Evolutionary conservation across 495 filamentous ascomycete species (phyloP).

Genomic region (Sporormia fimetaria): DNA sequence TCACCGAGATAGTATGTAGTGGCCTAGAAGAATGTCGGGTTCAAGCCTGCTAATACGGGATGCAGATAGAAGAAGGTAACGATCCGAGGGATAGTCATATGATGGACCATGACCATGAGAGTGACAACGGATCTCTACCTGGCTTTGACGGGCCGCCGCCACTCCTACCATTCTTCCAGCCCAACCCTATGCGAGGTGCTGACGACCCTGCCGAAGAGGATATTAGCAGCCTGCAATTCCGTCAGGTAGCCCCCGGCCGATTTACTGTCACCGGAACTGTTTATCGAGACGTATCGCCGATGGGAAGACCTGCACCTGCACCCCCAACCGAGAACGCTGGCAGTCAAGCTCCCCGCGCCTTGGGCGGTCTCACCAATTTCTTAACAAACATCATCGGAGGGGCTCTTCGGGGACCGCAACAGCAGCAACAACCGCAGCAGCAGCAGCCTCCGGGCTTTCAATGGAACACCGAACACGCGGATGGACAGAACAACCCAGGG

Average conservation of each 20-base stretch:
- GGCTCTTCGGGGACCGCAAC: background rate
- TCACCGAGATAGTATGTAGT: slow-evolving; percentile 66
- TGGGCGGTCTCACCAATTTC: slow-evolving; percentile 14
- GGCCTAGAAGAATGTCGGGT: background rate
- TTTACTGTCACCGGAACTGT: slow-evolving; percentile 29
- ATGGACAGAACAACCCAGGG: background rate
- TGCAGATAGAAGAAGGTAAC: slow-evolving; percentile 33
- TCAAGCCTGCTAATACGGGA: slow-evolving; percentile 1
- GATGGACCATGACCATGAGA: slow-evolving; percentile 47
- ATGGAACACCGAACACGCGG: too few species aligned
- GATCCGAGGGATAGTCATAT: slow-evolving; percentile 29
- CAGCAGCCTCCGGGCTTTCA: too few species aligned
- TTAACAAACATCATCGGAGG: slow-evolving; percentile 16
- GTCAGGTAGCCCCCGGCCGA: slow-evolving; percentile 30
- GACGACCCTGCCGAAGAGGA: slow-evolving; percentile 36
- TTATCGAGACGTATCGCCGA: slow-evolving; percentile 25
- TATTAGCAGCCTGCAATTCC: slow-evolving; percentile 31
- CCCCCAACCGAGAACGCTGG: slow-evolving; percentile 11
- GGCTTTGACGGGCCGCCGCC: slow-evolving; percentile 49
- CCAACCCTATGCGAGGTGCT: slow-evolving; percentile 28
- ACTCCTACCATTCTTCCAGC: slow-evolving; percentile 23
- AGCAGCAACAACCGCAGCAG: background rate
- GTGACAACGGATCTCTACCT: slow-evolving; percentile 50
- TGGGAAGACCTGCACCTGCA: too few species aligned
- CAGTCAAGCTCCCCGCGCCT: slow-evolving; percentile 11